These are phyloP conservation scores for Colletotrichum eleusines DNA, from an alignment of 2,329 filamentous ascomycete species.

Conservation along the genomic window DNA sequence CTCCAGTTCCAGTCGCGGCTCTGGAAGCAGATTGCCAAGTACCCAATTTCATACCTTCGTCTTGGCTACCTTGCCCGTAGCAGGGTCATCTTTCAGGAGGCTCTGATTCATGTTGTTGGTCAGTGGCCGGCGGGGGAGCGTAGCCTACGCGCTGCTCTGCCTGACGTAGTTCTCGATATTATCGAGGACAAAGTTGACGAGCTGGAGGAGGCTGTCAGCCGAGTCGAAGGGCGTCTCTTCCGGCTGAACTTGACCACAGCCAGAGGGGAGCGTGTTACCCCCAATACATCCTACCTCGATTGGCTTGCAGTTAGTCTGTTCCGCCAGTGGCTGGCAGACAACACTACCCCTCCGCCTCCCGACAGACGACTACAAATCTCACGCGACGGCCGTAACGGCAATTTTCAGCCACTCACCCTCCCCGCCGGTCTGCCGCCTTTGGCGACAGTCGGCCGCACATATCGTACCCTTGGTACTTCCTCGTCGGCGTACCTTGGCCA, in stretches of 20 bases:
- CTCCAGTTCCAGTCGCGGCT: constrained; percentile 90
- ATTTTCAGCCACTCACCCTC: constrained; percentile 50
- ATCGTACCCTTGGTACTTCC: constrained; percentile 78
- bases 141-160: constrained; percentile 79
- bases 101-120: constrained; percentile 92
- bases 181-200: constrained; percentile 97
- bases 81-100: constrained; percentile 87
- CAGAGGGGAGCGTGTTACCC: constrained; percentile 84
- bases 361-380: constrained; percentile 48
- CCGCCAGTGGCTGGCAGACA: constrained; percentile 92
- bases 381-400: constrained; percentile 48
- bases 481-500: constrained; percentile 78
- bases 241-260: constrained; percentile 82
- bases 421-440: constrained; percentile 60
- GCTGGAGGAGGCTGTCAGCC: constrained; percentile 83
- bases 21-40: constrained; percentile 97
- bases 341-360: constrained; percentile 77
- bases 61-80: constrained; percentile 88
- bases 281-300: constrained; percentile 83
- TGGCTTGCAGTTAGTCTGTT: constrained; percentile 92
- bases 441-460: constrained; percentile 77
- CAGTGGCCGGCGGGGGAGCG: constrained; percentile 89
- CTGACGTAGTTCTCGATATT: constrained; percentile 83
- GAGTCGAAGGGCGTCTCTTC: constrained; percentile 85
- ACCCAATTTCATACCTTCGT: constrained; percentile 91